phyloP scores from a whole-genome alignment of 106 monocot species.

The Gastrodia elata region DNA sequence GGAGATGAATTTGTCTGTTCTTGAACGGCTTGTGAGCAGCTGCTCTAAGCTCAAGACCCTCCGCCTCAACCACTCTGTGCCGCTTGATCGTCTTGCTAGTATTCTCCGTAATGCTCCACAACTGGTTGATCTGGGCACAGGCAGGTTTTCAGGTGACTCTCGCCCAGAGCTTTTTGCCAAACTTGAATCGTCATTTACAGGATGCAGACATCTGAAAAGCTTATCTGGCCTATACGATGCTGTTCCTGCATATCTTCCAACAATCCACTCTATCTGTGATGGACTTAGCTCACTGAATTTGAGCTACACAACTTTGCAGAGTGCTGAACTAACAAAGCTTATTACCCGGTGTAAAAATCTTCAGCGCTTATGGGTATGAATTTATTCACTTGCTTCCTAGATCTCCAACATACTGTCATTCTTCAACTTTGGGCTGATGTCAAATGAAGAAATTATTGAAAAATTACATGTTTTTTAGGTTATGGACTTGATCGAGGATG shows the following conservation, averaged over 20 bases:
- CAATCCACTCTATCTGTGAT: constrained; percentile 50
- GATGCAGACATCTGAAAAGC: constrained; percentile 43
- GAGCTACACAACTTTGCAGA: constrained; percentile 54
- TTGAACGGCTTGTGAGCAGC: constrained; percentile 56
- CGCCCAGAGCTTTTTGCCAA: constrained; percentile 40
- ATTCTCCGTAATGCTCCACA: constrained; percentile 50
- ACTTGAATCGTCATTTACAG: constrained; percentile 53
- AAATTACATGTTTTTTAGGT: constrained; percentile 50
- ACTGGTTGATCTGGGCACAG: constrained; percentile 66
- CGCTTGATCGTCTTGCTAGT: constrained; percentile 50
- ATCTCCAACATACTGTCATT: background rate
- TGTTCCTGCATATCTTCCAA: constrained; percentile 46
- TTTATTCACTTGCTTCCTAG: background rate
- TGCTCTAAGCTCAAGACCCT: constrained; percentile 58
- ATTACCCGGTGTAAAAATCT: constrained; percentile 53
- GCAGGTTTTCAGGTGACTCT: constrained; percentile 36
- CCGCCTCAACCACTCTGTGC: constrained; percentile 51
- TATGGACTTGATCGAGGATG: constrained; percentile 78
- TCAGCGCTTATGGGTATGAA: constrained; percentile 58
- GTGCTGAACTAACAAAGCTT: constrained; percentile 50
- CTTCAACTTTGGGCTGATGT: background rate
- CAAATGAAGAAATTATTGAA: background rate
- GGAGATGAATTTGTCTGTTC: constrained; percentile 47
- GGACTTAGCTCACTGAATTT: constrained; percentile 65
- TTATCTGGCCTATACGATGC: constrained; percentile 76